Conservation (phyloP, 306 rosid species). For the Glycyrrhiza uralensis region DNA sequence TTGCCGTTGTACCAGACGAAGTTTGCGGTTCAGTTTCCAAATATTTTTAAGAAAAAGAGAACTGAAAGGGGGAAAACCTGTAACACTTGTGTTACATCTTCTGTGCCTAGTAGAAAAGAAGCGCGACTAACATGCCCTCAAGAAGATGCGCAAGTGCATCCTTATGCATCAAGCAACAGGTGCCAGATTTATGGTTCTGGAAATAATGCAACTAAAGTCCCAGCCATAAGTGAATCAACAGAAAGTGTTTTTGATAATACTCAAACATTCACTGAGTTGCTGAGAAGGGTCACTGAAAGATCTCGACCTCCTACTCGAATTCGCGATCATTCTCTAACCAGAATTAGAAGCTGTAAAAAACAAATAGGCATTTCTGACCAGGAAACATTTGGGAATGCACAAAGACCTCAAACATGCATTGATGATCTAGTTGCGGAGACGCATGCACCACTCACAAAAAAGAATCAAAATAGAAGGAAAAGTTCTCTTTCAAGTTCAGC, state of each 20-base stretch:
- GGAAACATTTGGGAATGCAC: no score
- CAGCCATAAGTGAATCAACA: conserved; percentile 17
- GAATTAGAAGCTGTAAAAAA: conserved; percentile 17
- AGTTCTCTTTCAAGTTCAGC: conserved; percentile 24
- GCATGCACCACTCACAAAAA: conserved; percentile 37
- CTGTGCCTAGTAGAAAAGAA: conserved; percentile 18
- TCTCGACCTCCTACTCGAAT: conserved; percentile 37
- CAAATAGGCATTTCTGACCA: conserved; percentile 16
- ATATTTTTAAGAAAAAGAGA: conserved; percentile 40
- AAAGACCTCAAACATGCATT: conserved; percentile 29
- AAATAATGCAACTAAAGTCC: neutral
- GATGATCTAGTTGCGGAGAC: conserved; percentile 37
- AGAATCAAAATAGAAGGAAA: conserved; percentile 48
- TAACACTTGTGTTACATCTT: conserved; percentile 9
- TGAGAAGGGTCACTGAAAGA: conserved; percentile 39
- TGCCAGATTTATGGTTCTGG: conserved; percentile 28
- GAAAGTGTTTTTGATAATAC: conserved; percentile 3
- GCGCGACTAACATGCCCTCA: conserved; percentile 18
- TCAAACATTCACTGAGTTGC: conserved; percentile 25
- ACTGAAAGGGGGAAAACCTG: conserved; percentile 35
- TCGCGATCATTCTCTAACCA: conserved; percentile 31
- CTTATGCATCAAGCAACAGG: conserved; percentile 27
- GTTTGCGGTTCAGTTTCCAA: conserved; percentile 35
- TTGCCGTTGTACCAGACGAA: conserved; percentile 27
- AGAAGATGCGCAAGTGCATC: conserved; percentile 20